Conservation (phyloP, 768 basidiomycete genomes). For the Boletellus ananas region DNA sequence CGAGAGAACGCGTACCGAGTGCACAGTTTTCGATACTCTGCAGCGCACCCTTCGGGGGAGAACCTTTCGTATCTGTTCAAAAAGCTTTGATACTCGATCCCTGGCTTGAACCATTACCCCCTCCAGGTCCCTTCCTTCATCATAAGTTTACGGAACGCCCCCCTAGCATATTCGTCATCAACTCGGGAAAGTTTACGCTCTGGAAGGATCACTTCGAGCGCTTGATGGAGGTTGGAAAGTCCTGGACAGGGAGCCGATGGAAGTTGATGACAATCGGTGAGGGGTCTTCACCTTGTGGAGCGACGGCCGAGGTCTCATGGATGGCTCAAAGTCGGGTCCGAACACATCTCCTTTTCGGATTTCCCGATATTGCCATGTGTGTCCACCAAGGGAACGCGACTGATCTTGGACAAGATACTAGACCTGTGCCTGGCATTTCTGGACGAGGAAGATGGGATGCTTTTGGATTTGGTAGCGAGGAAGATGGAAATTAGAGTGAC, state of each 20-base stretch:
- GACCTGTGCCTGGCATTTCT: conserved; percentile 23
- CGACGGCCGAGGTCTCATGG: not conserved
- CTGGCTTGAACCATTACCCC: conserved; percentile 75
- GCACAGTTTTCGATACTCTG: conserved; percentile 56
- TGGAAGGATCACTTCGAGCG: conserved; percentile 73
- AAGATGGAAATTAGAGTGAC: conserved; percentile 22
- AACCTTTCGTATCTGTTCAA: conserved; percentile 47
- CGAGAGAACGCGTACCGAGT: not conserved
- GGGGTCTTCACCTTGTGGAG: conserved; percentile 10
- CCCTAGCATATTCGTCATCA: conserved; percentile 60
- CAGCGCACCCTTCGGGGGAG: conserved; percentile 39
- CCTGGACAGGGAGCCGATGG: conserved; percentile 49
- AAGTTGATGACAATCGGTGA: conserved; percentile 49
- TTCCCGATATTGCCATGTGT: conserved; percentile 22
- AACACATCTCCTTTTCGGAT: conserved; percentile 31
- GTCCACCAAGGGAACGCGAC: conserved; percentile 16
- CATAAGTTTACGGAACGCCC: conserved; percentile 7
- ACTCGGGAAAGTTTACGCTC: conserved; percentile 73
- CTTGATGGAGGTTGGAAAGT: conserved; percentile 47
- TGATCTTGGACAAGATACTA: conserved; percentile 21
- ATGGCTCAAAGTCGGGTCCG: conserved; percentile 15
- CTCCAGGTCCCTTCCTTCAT: conserved; percentile 44
- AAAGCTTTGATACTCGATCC: conserved; percentile 72
- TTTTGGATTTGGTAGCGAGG: conserved; percentile 2
- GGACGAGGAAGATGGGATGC: conserved; percentile 6